Percentiles rank a stretch among this genome's conserved stretches.
phyloP scores from a whole-genome alignment of 2,329 filamentous ascomycete genomes.

The Fusarium armeniacum region DNA sequence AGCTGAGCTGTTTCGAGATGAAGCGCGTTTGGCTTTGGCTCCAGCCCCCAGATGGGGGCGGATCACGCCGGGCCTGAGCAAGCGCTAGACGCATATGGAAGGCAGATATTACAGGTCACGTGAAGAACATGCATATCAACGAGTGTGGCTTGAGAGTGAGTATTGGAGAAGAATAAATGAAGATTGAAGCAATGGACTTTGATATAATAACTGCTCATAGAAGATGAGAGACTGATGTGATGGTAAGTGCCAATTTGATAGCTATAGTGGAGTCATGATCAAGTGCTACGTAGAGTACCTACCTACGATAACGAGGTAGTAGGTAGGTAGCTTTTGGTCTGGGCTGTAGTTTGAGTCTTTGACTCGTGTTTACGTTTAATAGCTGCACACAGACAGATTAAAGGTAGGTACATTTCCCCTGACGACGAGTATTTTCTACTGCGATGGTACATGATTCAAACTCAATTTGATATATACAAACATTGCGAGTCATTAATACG shows the following conservation, averaged over 20 bases:
- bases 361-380: conserved; percentile 22
- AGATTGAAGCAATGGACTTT: conserved; percentile 4
- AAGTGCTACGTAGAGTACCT: conserved; percentile 8
- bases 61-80: conserved; percentile 5
- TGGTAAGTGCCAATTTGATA: background rate
- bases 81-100: conserved; percentile 33
- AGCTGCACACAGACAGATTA: conserved; percentile 2
- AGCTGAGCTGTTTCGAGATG: conserved; percentile 24
- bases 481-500: conserved; percentile 23
- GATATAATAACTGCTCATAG: background rate
- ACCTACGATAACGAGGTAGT: background rate
- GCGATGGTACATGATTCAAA: conserved; percentile 2
- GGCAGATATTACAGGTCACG: conserved; percentile 25
- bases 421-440: conserved; percentile 8
- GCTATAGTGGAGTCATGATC: conserved; percentile 22
- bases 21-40: conserved; percentile 30
- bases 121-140: conserved; percentile 18
- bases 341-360: conserved; percentile 39
- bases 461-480: conserved; percentile 1
- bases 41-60: conserved; percentile 21
- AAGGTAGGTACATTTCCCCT: conserved; percentile 14
- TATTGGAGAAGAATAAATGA: background rate
- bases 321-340: background rate
- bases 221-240: background rate
- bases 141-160: conserved; percentile 9